Evolutionary conservation across 2,329 filamentous ascomycete genomes (phyloP), one percentile per base, ranked within the genome.

Genomic region (Hypoxylon sp.): DNA sequence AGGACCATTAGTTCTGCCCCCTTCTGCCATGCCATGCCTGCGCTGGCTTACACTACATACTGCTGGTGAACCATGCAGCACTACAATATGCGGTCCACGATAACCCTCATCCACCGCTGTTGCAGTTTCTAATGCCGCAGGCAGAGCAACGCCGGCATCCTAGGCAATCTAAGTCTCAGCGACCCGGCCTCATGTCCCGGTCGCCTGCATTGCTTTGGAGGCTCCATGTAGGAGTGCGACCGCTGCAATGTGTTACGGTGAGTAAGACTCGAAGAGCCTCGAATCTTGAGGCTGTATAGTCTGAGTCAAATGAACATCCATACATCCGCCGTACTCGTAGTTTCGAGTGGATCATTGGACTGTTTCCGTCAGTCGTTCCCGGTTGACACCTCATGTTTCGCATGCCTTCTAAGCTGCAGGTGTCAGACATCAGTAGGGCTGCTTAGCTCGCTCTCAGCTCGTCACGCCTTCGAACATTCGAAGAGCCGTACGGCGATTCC

Each of bases 401-500:
- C 71, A 70, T 71, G 55, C 42, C 65, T 68, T 57, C 57, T 56
- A 62, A 69, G 69, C 69, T 72, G 69, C 71, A 72, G 67, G 68
- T 70, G 71, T 69, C 64, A 72, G 69, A 68, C 69, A 69, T 67
- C 67, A 61, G 60, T 71, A 72, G 61, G 69, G 71, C 71, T 72
- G 71, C 62, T 67, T 67, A 64, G 67, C 62, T 70, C 59, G 62
- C 59, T 68, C 67, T 70, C 67, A 68, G 62, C 67, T 68, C 70
- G 65, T 70, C 53, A 71, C 67, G 68, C 68, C 59, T 64, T 68
- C 58, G 63, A 72, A 63, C 48, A 52, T 69, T 67, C 60, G 54
- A 65, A 66, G 59, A 52, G 65, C 62, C 56, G 27, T 46, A 61
- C 61, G 59, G 51, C 57, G 55, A 62, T 65, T 60, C 67, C 64